A percentile compares a stretch with the other conserved stretches of the same genome.
phyloP scores from a whole-genome alignment of 2,329 filamentous ascomycete species.

The Oidium heveae region DNA sequence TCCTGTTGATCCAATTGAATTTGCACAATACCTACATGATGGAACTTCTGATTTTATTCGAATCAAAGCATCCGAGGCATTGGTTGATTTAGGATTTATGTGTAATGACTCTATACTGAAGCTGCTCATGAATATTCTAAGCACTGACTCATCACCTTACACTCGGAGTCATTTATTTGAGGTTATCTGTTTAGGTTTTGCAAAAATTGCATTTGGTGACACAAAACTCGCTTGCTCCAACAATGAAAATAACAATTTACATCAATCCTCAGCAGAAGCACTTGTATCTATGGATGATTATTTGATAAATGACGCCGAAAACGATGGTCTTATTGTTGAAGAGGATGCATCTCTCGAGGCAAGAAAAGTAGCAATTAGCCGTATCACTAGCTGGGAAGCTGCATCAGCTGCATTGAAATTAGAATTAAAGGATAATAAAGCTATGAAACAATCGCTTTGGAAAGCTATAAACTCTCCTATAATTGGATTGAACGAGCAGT shows the following conservation, averaged over 20 bases:
- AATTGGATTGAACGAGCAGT: conserved; percentile 22
- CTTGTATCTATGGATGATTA: conserved; percentile 4
- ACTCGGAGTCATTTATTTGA: conserved; percentile 34
- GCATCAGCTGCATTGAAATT: conserved; percentile 23
- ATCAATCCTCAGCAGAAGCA: conserved; percentile 4
- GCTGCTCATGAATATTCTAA: conserved; percentile 30
- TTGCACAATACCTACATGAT: conserved; percentile 39
- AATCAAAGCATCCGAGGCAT: conserved; percentile 37
- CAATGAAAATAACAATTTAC: conserved; percentile 1
- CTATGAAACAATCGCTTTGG: conserved; percentile 23
- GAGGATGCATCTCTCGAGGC: conserved; percentile 20
- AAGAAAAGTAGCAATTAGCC: conserved; percentile 21
- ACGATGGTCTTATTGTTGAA: conserved; percentile 21
- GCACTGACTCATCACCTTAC: conserved; percentile 37
- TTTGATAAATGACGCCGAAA: conserved; percentile 8
- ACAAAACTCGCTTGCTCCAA: conserved; percentile 12
- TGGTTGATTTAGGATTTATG: conserved; percentile 37
- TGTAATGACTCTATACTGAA: conserved; percentile 27
- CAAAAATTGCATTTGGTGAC: conserved; percentile 38
- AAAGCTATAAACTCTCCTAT: conserved; percentile 22
- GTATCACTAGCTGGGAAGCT: conserved; percentile 22
- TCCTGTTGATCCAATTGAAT: conserved; percentile 25
- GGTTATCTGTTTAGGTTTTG: conserved; percentile 31
- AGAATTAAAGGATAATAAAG: conserved; percentile 20
- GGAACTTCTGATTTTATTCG: conserved; percentile 35